phyloP scores from a whole-genome alignment of 208 protist species.

The Leishmania mexicana region DNA sequence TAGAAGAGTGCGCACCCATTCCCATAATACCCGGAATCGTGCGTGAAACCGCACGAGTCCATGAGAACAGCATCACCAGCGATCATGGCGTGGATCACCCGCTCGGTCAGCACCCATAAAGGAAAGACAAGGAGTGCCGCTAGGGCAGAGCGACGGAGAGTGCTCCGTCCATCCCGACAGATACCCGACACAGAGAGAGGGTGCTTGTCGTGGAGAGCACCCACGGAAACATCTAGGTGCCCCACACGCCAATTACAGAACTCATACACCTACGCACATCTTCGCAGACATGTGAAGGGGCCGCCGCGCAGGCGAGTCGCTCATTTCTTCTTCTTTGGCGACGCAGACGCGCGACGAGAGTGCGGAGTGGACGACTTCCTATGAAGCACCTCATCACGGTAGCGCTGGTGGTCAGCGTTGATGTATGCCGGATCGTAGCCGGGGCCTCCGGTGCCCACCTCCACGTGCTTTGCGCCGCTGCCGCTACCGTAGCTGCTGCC shows the following conservation, averaged over 20 bases:
- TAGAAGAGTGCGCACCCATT: background rate
- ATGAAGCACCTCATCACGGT: slow-evolving; percentile 69
- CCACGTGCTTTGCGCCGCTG: slow-evolving; percentile 17
- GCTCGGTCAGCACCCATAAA: background rate
- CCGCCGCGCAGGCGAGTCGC: background rate
- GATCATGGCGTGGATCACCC: background rate
- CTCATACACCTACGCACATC: background rate
- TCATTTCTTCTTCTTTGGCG: slow-evolving; percentile 50
- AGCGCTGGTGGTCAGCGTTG: slow-evolving; percentile 75
- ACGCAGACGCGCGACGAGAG: slow-evolving; percentile 28
- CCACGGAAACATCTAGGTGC: background rate
- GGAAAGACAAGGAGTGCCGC: background rate
- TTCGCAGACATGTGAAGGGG: background rate
- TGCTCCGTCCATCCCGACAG: background rate
- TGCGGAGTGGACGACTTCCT: slow-evolving; percentile 43
- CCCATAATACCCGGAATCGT: background rate
- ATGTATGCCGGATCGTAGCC: slow-evolving; percentile 85
- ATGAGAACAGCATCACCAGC: background rate
- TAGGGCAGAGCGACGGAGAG: background rate
- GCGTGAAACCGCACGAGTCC: background rate
- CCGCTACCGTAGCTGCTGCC: slow-evolving; percentile 6
- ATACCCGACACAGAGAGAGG: background rate
- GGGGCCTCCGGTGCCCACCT: slow-evolving; percentile 46
- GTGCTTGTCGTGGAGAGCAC: background rate
- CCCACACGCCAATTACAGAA: background rate